A percentile compares a stretch with the other conserved stretches of the same genome.
These are phyloP conservation scores for Pichia sp. DNA, from an alignment of 1,139 yeast species.

Conservation along the genomic window DNA sequence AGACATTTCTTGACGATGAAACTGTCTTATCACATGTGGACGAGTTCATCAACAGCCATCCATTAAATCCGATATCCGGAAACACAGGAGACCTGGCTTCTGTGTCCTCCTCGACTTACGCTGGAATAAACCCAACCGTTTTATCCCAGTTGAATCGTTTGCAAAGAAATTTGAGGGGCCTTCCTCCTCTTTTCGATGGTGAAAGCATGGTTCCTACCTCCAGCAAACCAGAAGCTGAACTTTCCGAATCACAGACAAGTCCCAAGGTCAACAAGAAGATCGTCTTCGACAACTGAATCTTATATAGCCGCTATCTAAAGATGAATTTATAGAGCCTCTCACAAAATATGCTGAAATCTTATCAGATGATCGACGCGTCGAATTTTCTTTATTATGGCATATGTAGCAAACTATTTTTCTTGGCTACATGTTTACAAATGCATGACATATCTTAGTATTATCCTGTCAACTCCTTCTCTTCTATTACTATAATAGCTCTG, in stretches of 20 bases:
- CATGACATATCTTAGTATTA: background rate
- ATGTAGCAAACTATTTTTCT: background rate
- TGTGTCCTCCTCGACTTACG: constrained; percentile 8
- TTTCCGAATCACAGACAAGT: constrained; percentile 18
- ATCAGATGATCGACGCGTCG: constrained; percentile 6
- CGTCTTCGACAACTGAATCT: constrained; percentile 23
- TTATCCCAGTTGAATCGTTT: constrained; percentile 51
- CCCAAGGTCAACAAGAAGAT: constrained; percentile 19
- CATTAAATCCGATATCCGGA: constrained; percentile 1
- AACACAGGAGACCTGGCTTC: background rate
- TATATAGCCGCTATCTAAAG: background rate
- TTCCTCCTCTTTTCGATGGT: constrained; percentile 44
- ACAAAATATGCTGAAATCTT: background rate
- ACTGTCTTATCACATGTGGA: constrained; percentile 16
- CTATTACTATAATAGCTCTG: no score
- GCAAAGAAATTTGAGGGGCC: constrained; percentile 55
- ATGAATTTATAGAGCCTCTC: no score
- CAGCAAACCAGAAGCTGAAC: constrained; percentile 15
- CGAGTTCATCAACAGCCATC: constrained; percentile 14
- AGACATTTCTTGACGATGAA: constrained; percentile 18
- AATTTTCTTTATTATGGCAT: background rate
- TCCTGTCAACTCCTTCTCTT: no score
- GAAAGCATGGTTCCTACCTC: constrained; percentile 9
- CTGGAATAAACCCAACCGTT: constrained; percentile 32
- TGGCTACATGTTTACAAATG: background rate